These are phyloP conservation scores for Mycena sp. DNA, from an alignment of 1,284 basidiomycete species.

Conservation along the genomic window DNA sequence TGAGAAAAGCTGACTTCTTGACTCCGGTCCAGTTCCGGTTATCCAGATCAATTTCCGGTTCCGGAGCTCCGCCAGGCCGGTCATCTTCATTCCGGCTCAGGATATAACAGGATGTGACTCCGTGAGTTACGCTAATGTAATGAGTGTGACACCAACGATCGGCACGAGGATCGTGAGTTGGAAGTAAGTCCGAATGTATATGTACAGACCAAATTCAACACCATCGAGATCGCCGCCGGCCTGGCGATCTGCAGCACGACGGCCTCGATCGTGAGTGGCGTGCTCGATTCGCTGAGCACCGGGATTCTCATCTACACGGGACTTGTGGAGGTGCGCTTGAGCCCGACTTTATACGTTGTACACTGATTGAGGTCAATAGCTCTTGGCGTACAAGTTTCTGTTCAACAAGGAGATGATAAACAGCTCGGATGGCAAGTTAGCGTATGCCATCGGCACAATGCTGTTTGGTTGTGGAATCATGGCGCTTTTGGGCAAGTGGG, in stretches of 20 bases:
- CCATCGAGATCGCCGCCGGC: slow-evolving; percentile 87
- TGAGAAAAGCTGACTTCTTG: no score
- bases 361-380: slow-evolving; percentile 47
- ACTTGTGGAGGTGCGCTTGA: slow-evolving; percentile 78
- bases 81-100: no score
- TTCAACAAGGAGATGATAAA: slow-evolving; percentile 88
- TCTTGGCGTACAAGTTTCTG: slow-evolving; percentile 93
- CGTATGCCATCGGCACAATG: slow-evolving; percentile 81
- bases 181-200: no score
- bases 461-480: slow-evolving; percentile 81
- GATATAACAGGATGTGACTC: no score
- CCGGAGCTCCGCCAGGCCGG: no score
- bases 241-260: slow-evolving; percentile 81
- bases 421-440: slow-evolving; percentile 67
- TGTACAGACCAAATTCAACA: no score
- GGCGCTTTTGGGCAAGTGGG: slow-evolving; percentile 89
- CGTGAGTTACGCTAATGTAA: no score
- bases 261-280: slow-evolving; percentile 84
- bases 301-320: slow-evolving; percentile 95
- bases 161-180: no score
- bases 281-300: slow-evolving; percentile 86
- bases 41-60: no score
- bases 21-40: no score
- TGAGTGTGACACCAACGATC: no score
- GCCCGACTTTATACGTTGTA: not conserved